phyloP scores from a whole-genome alignment of 768 basidiomycete species.

The Hericium erinaceus region DNA sequence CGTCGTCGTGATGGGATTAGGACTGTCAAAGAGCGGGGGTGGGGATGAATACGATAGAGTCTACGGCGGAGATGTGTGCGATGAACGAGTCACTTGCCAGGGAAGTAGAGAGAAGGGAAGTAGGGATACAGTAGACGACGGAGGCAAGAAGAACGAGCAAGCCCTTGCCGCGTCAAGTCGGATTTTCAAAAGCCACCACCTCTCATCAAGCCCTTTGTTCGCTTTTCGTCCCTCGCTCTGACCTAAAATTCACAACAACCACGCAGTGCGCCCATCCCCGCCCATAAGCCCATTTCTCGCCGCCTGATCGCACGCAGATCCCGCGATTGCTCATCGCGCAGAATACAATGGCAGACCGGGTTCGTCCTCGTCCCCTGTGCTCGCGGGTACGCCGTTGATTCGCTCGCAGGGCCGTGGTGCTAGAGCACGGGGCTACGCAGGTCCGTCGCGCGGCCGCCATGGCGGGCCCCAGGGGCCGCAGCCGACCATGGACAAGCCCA shows the following conservation, averaged over 20 bases:
- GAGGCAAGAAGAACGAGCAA: not conserved
- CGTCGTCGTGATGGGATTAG: slow-evolving; percentile 21
- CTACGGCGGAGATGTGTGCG: not conserved
- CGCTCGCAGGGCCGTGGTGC: slow-evolving; percentile 53
- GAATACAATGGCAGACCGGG: slow-evolving; percentile 50
- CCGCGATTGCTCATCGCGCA: not conserved
- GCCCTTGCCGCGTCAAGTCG: slow-evolving; percentile 14
- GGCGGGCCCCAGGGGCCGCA: slow-evolving; percentile 38
- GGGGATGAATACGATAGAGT: not conserved
- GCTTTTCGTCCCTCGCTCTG: not conserved
- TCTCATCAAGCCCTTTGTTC: not conserved
- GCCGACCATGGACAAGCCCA: slow-evolving; percentile 63
- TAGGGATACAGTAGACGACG: not conserved
- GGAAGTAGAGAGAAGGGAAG: not conserved
- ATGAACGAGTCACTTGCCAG: not conserved
- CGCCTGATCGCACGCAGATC: not conserved
- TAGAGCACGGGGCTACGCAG: slow-evolving; percentile 37
- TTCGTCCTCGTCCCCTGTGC: slow-evolving; percentile 23
- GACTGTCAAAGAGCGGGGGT: not conserved
- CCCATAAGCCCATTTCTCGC: not conserved
- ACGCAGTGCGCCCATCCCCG: not conserved
- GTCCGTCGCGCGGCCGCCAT: slow-evolving; percentile 36
- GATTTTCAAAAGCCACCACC: slow-evolving; percentile 21
- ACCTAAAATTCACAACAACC: not conserved
- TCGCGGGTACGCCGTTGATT: slow-evolving; percentile 5